phyloP scores from a whole-genome alignment of 2,329 filamentous ascomycete genomes.

The Beauveria asiatica region DNA sequence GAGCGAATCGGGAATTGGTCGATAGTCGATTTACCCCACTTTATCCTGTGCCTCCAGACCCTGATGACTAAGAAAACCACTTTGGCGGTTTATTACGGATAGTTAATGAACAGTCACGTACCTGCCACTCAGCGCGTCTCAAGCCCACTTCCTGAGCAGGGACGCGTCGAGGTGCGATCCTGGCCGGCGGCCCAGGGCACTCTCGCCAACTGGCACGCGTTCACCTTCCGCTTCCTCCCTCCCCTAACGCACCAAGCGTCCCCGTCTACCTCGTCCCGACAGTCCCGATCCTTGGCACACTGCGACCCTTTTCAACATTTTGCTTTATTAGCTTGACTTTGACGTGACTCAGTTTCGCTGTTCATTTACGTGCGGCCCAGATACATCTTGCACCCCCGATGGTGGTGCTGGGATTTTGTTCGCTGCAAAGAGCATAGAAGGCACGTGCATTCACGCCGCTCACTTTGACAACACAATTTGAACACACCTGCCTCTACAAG shows the following conservation, averaged over 20 bases:
- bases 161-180: slow-evolving; percentile 7
- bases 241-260: background rate
- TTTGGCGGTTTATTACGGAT: background rate
- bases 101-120: background rate
- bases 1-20: no score
- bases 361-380: background rate
- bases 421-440: background rate
- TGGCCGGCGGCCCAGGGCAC: background rate
- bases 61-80: background rate
- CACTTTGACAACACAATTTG: background rate
- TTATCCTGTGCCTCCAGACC: no score
- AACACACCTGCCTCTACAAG: background rate
- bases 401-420: background rate
- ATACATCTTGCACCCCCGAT: background rate
- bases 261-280: background rate
- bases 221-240: background rate
- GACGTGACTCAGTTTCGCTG: background rate
- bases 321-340: background rate
- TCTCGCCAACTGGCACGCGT: background rate
- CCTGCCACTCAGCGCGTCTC: background rate
- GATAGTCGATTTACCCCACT: no score
- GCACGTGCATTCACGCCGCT: background rate
- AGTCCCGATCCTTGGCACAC: background rate
- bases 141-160: background rate
- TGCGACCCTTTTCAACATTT: background rate